Base-by-base conservation (phyloP, 257 asterid genomes). In the Phtheirospermum japonicum region DNA sequence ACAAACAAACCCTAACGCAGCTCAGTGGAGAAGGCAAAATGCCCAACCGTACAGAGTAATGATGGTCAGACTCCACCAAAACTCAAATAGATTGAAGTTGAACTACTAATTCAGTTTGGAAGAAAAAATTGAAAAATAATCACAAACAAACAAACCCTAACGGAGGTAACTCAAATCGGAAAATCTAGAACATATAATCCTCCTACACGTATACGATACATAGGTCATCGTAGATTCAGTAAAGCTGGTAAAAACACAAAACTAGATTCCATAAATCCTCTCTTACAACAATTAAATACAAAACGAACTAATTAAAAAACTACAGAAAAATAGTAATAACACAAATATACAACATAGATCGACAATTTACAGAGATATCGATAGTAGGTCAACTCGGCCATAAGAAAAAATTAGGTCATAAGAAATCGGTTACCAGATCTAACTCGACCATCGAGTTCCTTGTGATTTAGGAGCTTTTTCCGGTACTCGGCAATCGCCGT, bases 391-490 rank as follows among this genome's bases (percentile, higher is more conserved):
- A n/a, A n/a, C n/a, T n/a, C n/a, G n/a, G n/a, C n/a, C n/a, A n/a
- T n/a, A n/a, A n/a, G n/a, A n/a, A n/a, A n/a, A n/a, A n/a, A n/a
- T n/a, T n/a, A 70, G 75, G 76, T 71, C 57, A 23, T 61, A 32
- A 43, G 55, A 59, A 66, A 52, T 48, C 11, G 52, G 63, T 71
- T 68, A 86, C 88, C 86, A 33, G 85, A 59, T 59, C 82, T 79
- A 72, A 83, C 82, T 37, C 82, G 80, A 57, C 77, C 83, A 53
- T 77, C 86, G 60, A 83, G 85, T 51, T 86, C 95, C 61, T 79
- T 83, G 67, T 86, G 89, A 53, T 33, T 73, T 14, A 86, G 80
- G 8, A 81, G 83, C 81, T 73, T 86, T 64, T 76, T 83, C 72
- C 83, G 73, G 75, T 81, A 86, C 2, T 81, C 95, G n/a, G 75